Evolutionary conservation across 164 flowering plant species (phyloP), one percentile per base, ranked within the genome.

Genomic region (Vitis riparia): DNA sequence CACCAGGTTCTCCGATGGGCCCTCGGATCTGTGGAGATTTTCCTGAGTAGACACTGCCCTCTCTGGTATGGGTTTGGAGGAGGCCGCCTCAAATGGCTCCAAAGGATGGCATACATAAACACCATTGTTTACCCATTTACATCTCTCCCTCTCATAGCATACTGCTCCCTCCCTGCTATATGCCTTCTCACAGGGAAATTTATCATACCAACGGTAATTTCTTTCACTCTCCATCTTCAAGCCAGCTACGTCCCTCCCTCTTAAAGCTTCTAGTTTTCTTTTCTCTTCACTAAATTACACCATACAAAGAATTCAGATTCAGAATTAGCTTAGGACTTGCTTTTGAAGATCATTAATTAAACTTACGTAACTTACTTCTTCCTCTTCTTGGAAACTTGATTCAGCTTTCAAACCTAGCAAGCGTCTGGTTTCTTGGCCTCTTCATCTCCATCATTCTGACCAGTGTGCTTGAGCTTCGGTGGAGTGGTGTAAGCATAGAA

Each of bases 1-100:
- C 98, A 92, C 81, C 99, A 94, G 71, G 99, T 94, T 63, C 92
- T 94, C 14, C 86, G 98, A 10, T 94, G 99, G 99, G 99, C 99
- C 15, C 91, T 94, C 58, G 99, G 99, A 14, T 92, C 99, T 6
- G 94, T 94, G 11, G 99, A 94, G 66, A 94, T 94, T 44, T 93
- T 95, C 80, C 79, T 95, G 61, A 95, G 99, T 73, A 84, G 99
- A 69, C 99, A 95, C 51, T 93, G 99, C 66, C 99, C 99, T 15
- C 87, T 95, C 19, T 95, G 99, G 99, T 95, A 93, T 75, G 99
- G 99, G 3, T 88, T 71, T 61, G 93, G 96, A 48, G 99, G 88
- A 19, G 99, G 99, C 59, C 95, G 99, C 62, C 97, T 95, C 64
- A 90, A 88, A 77, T 89, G 80, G 93, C 94, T 95, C 14, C 98